Evolutionary conservation across 257 asterid genomes (phyloP), one percentile per base, ranked within the genome.

Genomic region (Mentha longifolia): DNA sequence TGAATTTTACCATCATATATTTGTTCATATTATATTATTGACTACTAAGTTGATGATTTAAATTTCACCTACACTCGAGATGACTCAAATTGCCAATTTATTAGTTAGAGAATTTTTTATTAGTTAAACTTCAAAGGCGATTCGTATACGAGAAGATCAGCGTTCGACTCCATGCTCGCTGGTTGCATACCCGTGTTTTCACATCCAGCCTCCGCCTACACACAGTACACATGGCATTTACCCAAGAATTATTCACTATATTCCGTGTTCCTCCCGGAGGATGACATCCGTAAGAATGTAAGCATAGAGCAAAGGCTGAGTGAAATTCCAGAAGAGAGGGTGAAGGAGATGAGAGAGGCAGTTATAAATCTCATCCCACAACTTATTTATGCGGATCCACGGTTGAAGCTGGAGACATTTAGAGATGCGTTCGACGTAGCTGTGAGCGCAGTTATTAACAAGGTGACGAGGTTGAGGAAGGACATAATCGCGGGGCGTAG

Each of bases 141-240:
- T 76, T 89, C 98, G 1, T 92, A 79, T 43, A 89, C 98, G 2
- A 86, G 98, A 74, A 85, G 98, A 85, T 92, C 98, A 2, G 92
- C 98, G 1, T 92, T 92, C 61, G 98, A 92, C 69, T 80, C 97
- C 25, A 88, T 92, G 77, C 75, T 92, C 61, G 97, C 98, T 0
- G 98, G 98, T 55, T 92, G 98, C 73, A 89, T 92, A 78, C 98
- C 98, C 0, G 96, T 92, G 43, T 92, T 92, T 61, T 92, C 82
- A 80, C 98, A 92, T 56, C 98, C 98, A 0, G 97, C 77, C n/a
- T 92, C 98, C 5, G 92, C 96, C 11, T 92, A 92, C 80, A 84
- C 84, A 4, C 98, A 92, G 74, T 92, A 92, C 83, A 88, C 86
- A 8, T 92, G 98, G 98, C 96, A 92, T 73, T 79, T 92, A 15